phyloP scores from a whole-genome alignment of 2,329 filamentous ascomycete species.

The Claviceps cyperi region DNA sequence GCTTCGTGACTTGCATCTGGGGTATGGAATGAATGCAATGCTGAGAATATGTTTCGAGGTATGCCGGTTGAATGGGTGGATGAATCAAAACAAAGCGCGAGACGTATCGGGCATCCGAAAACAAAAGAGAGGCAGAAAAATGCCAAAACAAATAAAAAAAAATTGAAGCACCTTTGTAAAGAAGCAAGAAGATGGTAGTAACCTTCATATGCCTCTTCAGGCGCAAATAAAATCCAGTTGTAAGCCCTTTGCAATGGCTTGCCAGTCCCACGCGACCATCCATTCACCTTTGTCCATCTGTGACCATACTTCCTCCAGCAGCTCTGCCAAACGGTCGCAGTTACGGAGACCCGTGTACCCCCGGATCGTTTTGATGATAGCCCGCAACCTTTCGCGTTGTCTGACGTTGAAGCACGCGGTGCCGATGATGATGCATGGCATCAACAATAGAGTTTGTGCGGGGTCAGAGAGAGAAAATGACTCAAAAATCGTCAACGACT shows the following conservation, averaged over 20 bases:
- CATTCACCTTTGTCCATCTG: conserved; percentile 45
- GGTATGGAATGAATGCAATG: neutral
- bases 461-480: conserved; percentile 43
- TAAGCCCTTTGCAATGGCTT: conserved; percentile 37
- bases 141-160: neutral
- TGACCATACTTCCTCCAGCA: conserved; percentile 45
- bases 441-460: conserved; percentile 42
- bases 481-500: conserved; percentile 39
- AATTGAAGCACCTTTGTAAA: neutral
- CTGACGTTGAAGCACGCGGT: conserved; percentile 40
- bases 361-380: conserved; percentile 34
- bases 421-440: conserved; percentile 46
- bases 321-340: conserved; percentile 35
- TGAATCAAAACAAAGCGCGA: neutral
- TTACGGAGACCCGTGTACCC: conserved; percentile 47
- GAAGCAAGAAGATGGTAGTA: neutral
- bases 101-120: neutral
- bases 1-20: neutral
- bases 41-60: neutral
- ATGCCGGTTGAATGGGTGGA: neutral
- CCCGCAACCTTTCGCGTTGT: conserved; percentile 38
- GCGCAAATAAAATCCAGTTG: conserved; percentile 42
- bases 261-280: conserved; percentile 50
- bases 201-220: conserved; percentile 10
- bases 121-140: neutral